Percentiles rank a stretch among this genome's conserved stretches.
phyloP scores from a whole-genome alignment of 2,329 filamentous ascomycete genomes.

The Trichothecium roseum region DNA sequence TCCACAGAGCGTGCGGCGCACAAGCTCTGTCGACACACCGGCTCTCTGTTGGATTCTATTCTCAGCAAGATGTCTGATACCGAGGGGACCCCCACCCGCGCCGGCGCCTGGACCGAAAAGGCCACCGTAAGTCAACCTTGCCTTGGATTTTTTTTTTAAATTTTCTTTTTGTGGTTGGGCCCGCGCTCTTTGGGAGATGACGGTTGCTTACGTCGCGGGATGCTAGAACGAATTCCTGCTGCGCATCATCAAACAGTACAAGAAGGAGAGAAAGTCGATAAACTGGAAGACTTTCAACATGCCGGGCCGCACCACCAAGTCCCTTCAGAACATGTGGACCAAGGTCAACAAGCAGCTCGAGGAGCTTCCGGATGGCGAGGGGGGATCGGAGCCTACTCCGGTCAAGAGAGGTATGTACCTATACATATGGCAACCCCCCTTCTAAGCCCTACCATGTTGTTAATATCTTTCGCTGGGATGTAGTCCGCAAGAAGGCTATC shows the following conservation, averaged over 20 bases:
- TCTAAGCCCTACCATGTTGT: too few species aligned
- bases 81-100: slow-evolving; percentile 6
- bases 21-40: too few species aligned
- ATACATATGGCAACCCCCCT: too few species aligned
- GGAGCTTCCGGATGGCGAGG: slow-evolving; percentile 19
- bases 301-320: slow-evolving; percentile 26
- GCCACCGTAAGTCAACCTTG: slow-evolving; percentile 17
- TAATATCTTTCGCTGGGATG: too few species aligned
- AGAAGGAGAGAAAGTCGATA: slow-evolving; percentile 15
- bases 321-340: slow-evolving; percentile 25
- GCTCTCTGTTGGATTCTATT: too few species aligned
- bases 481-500: too few species aligned
- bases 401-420: slow-evolving; percentile 3
- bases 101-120: slow-evolving; percentile 24
- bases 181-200: too few species aligned
- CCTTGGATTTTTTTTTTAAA: background rate
- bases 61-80: slow-evolving; percentile 14
- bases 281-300: slow-evolving; percentile 24
- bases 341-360: slow-evolving; percentile 22
- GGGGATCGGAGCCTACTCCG: slow-evolving; percentile 4
- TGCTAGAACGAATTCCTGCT: slow-evolving; percentile 24
- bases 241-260: slow-evolving; percentile 22
- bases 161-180: too few species aligned
- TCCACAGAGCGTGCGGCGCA: too few species aligned
- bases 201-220: too few species aligned